Conservation (phyloP, 2,329 filamentous ascomycete genomes). For the Coniochaeta prunicola region DNA sequence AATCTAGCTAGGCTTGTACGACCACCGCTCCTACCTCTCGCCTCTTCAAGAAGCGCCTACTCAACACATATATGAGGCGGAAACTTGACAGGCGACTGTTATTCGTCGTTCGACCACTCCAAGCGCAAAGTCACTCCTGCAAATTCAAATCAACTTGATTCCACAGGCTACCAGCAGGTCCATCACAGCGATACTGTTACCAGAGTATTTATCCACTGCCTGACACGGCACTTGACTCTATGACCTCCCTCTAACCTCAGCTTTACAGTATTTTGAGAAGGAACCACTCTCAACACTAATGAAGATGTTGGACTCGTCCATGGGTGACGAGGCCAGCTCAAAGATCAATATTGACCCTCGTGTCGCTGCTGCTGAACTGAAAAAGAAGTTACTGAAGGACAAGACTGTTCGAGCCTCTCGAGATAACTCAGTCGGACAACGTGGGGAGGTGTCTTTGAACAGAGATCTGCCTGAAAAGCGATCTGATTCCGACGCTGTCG, state of each 20-base stretch:
- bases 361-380: conserved; percentile 13
- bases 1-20: too few species aligned
- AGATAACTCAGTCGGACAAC: not conserved
- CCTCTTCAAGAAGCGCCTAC: too few species aligned
- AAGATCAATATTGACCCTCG: conserved; percentile 11
- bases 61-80: too few species aligned
- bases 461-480: not conserved
- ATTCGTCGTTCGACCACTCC: too few species aligned
- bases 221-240: not conserved
- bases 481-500: not conserved
- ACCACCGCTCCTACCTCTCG: too few species aligned
- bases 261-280: not conserved
- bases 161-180: not conserved
- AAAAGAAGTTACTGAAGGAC: conserved; percentile 13
- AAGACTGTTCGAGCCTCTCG: conserved; percentile 4
- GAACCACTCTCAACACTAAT: not conserved
- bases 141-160: too few species aligned
- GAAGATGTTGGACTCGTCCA: not conserved
- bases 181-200: not conserved
- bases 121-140: too few species aligned
- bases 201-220: not conserved
- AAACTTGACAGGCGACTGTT: too few species aligned
- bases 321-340: not conserved
- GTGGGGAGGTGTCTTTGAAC: not conserved
- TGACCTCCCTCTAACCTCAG: not conserved